Conservation (phyloP, 2,329 filamentous ascomycete species). For the Cladosporium sp. region DNA sequence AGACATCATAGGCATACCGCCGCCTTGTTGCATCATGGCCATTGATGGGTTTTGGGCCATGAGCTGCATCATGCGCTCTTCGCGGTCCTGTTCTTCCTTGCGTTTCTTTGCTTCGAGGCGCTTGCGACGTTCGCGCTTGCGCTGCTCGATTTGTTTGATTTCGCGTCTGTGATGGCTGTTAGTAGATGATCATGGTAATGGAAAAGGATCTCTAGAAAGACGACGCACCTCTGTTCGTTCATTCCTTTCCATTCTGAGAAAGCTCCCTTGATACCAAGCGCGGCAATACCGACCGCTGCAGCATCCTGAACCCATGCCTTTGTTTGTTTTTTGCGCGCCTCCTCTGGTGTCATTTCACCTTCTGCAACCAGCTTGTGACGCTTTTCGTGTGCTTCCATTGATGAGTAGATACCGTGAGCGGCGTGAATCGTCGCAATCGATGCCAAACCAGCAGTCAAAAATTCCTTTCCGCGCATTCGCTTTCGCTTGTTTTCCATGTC, state of each 20-base stretch:
- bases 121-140: constrained; percentile 38
- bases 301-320: constrained; percentile 62
- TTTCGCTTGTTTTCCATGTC: constrained; percentile 60
- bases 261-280: constrained; percentile 62
- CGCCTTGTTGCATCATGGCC: constrained; percentile 23
- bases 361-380: constrained; percentile 56
- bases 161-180: constrained; percentile 28
- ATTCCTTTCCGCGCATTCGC: constrained; percentile 62
- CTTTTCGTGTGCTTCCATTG: constrained; percentile 59
- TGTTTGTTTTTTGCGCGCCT: constrained; percentile 57
- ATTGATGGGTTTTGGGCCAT: constrained; percentile 27
- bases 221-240: constrained; percentile 54
- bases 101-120: constrained; percentile 38
- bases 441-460: constrained; percentile 61
- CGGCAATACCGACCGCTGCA: constrained; percentile 62
- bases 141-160: constrained; percentile 49
- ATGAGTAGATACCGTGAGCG: constrained; percentile 59
- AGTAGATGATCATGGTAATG: constrained; percentile 10
- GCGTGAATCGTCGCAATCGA: constrained; percentile 66
- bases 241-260: constrained; percentile 64
- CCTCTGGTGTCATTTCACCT: constrained; percentile 58
- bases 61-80: constrained; percentile 33
- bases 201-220: not conserved
- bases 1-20: constrained; percentile 15
- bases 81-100: constrained; percentile 40